Percentiles rank a stretch among this genome's conserved stretches.
These are phyloP conservation scores for Hanseniaspora nectarophila DNA, from an alignment of 805 yeast genomes.

Conservation along the genomic window DNA sequence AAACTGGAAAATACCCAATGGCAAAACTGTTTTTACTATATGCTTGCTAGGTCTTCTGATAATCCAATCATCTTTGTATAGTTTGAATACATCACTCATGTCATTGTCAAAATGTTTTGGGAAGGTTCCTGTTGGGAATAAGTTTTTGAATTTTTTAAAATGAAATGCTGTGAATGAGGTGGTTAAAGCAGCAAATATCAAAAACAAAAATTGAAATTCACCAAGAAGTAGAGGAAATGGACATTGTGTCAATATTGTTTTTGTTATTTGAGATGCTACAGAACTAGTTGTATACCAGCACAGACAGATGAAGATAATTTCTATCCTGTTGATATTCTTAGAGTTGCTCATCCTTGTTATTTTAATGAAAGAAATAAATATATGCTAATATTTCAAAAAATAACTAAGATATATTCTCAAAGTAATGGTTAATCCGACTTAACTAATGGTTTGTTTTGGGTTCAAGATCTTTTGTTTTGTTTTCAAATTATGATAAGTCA, in stretches of 20 bases:
- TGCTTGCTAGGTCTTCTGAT: slow-evolving; percentile 29
- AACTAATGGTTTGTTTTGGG: too few relatives aligned
- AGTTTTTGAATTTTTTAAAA: slow-evolving; percentile 25
- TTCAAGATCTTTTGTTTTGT: too few relatives aligned
- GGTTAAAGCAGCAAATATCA: slow-evolving; percentile 33
- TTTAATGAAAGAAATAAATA: too few relatives aligned
- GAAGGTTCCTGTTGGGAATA: slow-evolving; percentile 46
- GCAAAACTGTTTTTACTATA: slow-evolving; percentile 41
- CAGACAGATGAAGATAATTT: slow-evolving; percentile 36
- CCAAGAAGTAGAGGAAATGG: slow-evolving; percentile 54
- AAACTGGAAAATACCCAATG: slow-evolving; percentile 56
- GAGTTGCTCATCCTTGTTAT: neutral
- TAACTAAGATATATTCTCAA: too few relatives aligned
- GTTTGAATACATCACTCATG: slow-evolving; percentile 19
- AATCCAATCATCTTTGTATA: slow-evolving; percentile 18
- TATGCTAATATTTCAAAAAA: too few relatives aligned
- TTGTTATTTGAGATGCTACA: slow-evolving; percentile 53
- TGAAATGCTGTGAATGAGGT: slow-evolving; percentile 30
- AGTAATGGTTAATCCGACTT: too few relatives aligned
- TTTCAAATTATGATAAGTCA: too few relatives aligned
- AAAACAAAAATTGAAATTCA: slow-evolving; percentile 49
- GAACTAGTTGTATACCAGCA: slow-evolving; percentile 55
- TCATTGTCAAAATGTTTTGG: slow-evolving; percentile 29
- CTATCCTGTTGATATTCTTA: neutral
- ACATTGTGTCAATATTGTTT: slow-evolving; percentile 41